These are phyloP conservation scores for Rhynchosporium secalis DNA, from an alignment of 2,329 filamentous ascomycete species.

Conservation along the genomic window DNA sequence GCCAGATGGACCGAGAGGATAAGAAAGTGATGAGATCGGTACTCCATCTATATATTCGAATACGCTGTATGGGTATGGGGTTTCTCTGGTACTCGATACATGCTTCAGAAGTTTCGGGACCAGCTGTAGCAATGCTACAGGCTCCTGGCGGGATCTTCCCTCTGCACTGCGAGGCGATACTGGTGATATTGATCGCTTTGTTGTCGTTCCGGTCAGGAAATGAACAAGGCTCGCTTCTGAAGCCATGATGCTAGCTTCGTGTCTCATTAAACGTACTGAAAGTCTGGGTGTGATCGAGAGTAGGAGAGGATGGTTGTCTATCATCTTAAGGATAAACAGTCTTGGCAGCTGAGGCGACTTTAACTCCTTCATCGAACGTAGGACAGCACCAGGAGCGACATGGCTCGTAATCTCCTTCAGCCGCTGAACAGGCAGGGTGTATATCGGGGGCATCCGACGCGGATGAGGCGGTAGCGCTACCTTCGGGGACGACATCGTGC, in stretches of 20 bases:
- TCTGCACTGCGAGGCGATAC: slow-evolving; percentile 8
- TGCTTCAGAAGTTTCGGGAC: slow-evolving; percentile 39
- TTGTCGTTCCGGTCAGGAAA: slow-evolving; percentile 28
- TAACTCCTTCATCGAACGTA: slow-evolving; percentile 37
- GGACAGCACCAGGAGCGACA: slow-evolving; percentile 32
- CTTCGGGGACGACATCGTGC: slow-evolving; percentile 32
- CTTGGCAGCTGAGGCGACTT: slow-evolving; percentile 38
- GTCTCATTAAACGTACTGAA: slow-evolving; percentile 36
- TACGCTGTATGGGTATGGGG: slow-evolving; percentile 39
- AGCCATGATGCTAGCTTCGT: slow-evolving; percentile 36
- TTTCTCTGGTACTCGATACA: slow-evolving; percentile 36
- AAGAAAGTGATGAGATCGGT: slow-evolving; percentile 33
- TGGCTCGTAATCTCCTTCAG: slow-evolving; percentile 38
- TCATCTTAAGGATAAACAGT: slow-evolving; percentile 38
- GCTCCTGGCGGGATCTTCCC: neutral
- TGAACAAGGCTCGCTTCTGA: slow-evolving; percentile 37
- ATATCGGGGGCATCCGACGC: slow-evolving; percentile 36
- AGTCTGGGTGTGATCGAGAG: slow-evolving; percentile 36
- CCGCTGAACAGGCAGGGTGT: slow-evolving; percentile 36
- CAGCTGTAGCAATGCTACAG: slow-evolving; percentile 20
- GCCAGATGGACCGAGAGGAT: slow-evolving; percentile 34
- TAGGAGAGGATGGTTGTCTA: slow-evolving; percentile 34
- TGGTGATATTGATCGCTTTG: neutral
- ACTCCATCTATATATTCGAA: slow-evolving; percentile 32
- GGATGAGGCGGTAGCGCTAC: slow-evolving; percentile 31